These are phyloP conservation scores for Paraphoma sp. DNA, from an alignment of 2,329 filamentous ascomycete species.

Conservation along the genomic window DNA sequence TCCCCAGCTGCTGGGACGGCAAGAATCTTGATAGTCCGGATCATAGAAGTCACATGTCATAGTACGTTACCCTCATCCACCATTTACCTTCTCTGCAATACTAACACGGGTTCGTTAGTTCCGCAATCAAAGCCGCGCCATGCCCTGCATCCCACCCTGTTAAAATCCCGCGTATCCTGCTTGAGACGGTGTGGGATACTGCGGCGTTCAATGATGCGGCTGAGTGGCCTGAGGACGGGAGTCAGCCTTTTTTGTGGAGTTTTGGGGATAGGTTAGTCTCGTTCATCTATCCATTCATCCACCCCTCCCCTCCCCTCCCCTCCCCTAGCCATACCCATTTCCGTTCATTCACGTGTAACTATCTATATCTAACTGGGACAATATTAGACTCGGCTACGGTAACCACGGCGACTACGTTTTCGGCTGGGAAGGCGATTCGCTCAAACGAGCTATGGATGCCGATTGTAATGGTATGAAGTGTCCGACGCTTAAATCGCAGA, in stretches of 20 bases:
- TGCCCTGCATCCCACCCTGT: conserved; percentile 54
- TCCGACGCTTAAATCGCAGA: background rate
- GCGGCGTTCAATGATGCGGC: conserved; percentile 33
- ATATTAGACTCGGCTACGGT: too few species aligned
- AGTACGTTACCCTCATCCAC: too few species aligned
- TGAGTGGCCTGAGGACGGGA: conserved; percentile 31
- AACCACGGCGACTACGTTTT: background rate
- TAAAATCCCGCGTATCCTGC: conserved; percentile 55
- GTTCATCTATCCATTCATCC: too few species aligned
- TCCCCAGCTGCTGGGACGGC: conserved; percentile 52
- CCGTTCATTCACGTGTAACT: too few species aligned
- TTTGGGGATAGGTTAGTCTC: conserved; percentile 26
- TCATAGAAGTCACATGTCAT: too few species aligned
- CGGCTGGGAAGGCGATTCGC: background rate
- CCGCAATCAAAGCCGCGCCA: too few species aligned
- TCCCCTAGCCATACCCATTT: too few species aligned
- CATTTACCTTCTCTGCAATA: too few species aligned
- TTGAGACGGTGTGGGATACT: conserved; percentile 45
- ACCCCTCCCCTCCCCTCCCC: too few species aligned
- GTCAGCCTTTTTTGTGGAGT: conserved; percentile 32
- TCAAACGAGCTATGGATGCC: background rate
- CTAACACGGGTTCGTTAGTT: too few species aligned
- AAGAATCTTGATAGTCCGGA: conserved; percentile 58
- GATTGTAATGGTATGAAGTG: background rate
- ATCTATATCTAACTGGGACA: too few species aligned